These are phyloP conservation scores for Protostelium mycophagum DNA, from an alignment of 78 protist species.

Conservation along the genomic window DNA sequence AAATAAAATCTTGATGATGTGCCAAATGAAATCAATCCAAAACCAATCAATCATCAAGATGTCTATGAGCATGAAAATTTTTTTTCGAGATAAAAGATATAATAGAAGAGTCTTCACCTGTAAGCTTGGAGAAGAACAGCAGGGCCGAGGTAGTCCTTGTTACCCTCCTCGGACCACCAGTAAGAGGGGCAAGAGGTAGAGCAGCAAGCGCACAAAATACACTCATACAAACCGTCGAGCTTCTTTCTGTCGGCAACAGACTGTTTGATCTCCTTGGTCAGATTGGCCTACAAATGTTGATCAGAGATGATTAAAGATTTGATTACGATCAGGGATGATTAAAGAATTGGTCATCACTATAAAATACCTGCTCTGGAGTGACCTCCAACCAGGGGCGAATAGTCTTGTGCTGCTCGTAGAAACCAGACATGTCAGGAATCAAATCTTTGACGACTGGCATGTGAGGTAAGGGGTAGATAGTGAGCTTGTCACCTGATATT, in stretches of 20 bases:
- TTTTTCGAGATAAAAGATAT: too few relatives aligned
- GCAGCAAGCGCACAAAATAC: conserved; percentile 93
- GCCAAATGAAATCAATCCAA: too few relatives aligned
- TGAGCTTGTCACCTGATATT: conserved; percentile 5
- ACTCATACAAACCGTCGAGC: conserved; percentile 92
- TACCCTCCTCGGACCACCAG: conserved; percentile 88
- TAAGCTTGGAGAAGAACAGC: conserved; percentile 83
- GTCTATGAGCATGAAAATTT: too few relatives aligned
- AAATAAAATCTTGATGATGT: too few relatives aligned
- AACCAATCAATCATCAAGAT: too few relatives aligned
- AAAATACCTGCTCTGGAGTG: conserved; percentile 26
- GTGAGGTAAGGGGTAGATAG: conserved; percentile 88
- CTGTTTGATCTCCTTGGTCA: conserved; percentile 10
- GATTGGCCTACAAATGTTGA: too few relatives aligned
- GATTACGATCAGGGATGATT: too few relatives aligned
- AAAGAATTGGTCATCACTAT: too few relatives aligned
- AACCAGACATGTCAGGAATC: conserved; percentile 76
- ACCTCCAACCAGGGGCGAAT: conserved; percentile 84
- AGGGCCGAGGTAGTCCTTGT: conserved; percentile 82
- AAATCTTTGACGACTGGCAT: conserved; percentile 86
- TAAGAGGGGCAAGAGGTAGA: conserved; percentile 85
- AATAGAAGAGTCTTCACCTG: too few relatives aligned
- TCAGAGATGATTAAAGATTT: too few relatives aligned
- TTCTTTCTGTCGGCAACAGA: conserved; percentile 69
- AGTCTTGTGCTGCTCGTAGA: conserved; percentile 74